Base-by-base conservation (phyloP, 73 alveolate genomes). In the Tetrahymena borealis region DNA sequence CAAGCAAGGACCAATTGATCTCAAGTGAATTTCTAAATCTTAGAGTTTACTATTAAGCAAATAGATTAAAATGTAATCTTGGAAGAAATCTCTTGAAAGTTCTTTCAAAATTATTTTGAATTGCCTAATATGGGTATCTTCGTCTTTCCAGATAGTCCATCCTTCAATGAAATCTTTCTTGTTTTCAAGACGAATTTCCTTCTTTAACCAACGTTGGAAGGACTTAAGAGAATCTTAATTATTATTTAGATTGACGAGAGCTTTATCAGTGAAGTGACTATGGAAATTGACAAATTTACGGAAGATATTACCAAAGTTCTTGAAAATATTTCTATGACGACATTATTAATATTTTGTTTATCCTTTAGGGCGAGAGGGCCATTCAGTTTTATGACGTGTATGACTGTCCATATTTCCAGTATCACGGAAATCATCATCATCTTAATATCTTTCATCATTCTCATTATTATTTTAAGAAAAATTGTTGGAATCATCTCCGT, bases 311-410 rank as follows among this genome's bases (percentile, higher is more conserved):
- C 85, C 85, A 60, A 60, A 60, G 28, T 60, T 60, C 28, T 60
- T 60, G 35, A 60, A 60, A 24, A 60, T 60, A 60, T 60, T 60
- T 60, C 85, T 60, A 28, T 60, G 85, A 60, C 85, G 85, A 18
- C 85, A 60, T 60, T 60, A 60, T 60, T 60, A 35, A 6, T 60
- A 60, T n/a, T 60, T 60, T 24, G 85, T 60, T 60, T 60, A 60
- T 60, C 85, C 85, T 60, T 60, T 60, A 60, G 85, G 85, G 28
- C 85, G 85, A 60, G 85, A 60, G 7, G 85, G 85, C 85, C 85
- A 60, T 60, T 60, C 85, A 4, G 85, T 60, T 60, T 60, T 60
- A 9, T 60, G 85, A 6, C 85, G 85, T 13, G 85, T 60, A 6
- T 60, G 85, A 60, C 85, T 60, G 37, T 60, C 85, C 85, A 60